These are phyloP conservation scores for Neurospora sp. DNA, from an alignment of 495 filamentous ascomycete genomes.

Conservation along the genomic window DNA sequence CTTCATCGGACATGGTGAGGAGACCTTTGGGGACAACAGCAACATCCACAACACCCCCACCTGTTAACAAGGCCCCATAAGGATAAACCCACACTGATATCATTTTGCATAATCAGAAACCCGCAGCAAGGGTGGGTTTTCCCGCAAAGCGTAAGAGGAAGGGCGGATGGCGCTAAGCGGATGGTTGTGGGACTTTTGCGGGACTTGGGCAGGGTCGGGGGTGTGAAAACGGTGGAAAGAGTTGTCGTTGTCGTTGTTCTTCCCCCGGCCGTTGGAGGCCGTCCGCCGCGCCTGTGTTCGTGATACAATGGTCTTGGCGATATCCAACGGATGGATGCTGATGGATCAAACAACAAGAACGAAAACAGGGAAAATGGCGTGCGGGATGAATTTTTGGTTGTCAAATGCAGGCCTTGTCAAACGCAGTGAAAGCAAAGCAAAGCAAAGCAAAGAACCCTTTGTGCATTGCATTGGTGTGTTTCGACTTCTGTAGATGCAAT, in stretches of 20 bases:
- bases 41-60: background rate
- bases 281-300: background rate
- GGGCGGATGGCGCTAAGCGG: background rate
- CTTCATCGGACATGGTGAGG: background rate
- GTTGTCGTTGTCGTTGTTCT: background rate
- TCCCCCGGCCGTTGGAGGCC: background rate
- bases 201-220: background rate
- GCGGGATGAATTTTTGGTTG: background rate
- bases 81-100: background rate
- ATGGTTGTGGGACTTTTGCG: background rate
- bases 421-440: background rate
- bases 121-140: background rate
- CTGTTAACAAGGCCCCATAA: background rate
- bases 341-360: background rate
- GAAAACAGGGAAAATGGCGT: background rate
- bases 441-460: background rate
- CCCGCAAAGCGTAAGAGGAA: background rate
- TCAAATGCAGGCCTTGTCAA: background rate
- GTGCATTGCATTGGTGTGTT: background rate
- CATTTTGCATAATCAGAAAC: background rate
- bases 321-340: background rate
- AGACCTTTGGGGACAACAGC: background rate
- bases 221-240: background rate
- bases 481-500: background rate
- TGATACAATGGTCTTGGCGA: background rate